phyloP scores from a whole-genome alignment of 2,329 filamentous ascomycete species.

The Xylaria sp. region DNA sequence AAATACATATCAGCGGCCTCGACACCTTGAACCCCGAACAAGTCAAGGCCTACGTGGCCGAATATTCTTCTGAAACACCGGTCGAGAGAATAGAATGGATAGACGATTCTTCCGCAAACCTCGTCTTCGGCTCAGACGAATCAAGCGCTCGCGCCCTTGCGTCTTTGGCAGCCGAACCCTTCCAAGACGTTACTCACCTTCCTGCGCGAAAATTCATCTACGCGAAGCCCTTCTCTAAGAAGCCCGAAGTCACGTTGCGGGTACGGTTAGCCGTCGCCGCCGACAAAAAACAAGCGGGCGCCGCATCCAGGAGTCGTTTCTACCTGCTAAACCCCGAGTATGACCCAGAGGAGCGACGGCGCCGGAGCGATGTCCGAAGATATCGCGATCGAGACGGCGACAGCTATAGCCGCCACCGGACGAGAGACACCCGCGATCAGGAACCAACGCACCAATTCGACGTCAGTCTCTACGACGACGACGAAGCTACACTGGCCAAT shows the following conservation, averaged over 20 bases:
- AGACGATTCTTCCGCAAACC: slow-evolving; percentile 87
- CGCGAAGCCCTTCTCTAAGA: slow-evolving; percentile 69
- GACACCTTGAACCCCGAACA: slow-evolving; percentile 80
- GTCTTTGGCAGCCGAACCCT: slow-evolving; percentile 54
- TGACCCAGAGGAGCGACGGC: slow-evolving; percentile 74
- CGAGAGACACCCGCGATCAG: slow-evolving; percentile 44
- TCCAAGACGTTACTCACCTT: slow-evolving; percentile 57
- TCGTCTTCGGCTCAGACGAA: slow-evolving; percentile 68
- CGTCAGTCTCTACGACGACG: slow-evolving; percentile 82
- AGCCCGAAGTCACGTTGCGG: slow-evolving; percentile 69
- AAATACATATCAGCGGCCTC: slow-evolving; percentile 83
- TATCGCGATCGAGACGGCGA: slow-evolving; percentile 62
- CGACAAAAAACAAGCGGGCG: slow-evolving; percentile 80
- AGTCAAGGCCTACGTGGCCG: slow-evolving; percentile 72
- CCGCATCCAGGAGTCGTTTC: slow-evolving; percentile 81
- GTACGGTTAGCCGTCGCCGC: slow-evolving; percentile 73
- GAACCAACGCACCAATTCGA: slow-evolving; percentile 64
- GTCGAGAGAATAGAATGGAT: slow-evolving; percentile 85
- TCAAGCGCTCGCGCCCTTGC: slow-evolving; percentile 57
- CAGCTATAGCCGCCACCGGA: slow-evolving; percentile 35
- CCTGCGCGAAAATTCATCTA: slow-evolving; percentile 66
- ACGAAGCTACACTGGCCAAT: slow-evolving; percentile 43
- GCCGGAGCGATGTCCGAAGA: slow-evolving; percentile 57
- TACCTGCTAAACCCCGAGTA: slow-evolving; percentile 91
- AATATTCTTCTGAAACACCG: slow-evolving; percentile 62